phyloP scores from a whole-genome alignment of 208 protist species.

The Tritrichomonas foetus region DNA sequence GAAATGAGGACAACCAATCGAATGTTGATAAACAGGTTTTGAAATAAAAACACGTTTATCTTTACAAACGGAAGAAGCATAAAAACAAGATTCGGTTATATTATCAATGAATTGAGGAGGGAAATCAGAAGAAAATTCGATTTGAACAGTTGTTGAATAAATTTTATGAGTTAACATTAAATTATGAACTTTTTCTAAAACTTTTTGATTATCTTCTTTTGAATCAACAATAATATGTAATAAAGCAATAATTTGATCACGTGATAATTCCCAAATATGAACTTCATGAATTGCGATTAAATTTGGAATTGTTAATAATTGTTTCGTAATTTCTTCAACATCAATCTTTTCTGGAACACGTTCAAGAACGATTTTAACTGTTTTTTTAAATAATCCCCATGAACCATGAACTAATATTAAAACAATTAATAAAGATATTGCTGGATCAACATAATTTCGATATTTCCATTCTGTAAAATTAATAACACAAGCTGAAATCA shows the following conservation, averaged over 20 bases:
- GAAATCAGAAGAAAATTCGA: neutral
- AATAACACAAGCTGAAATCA: constrained; percentile 45
- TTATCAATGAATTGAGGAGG: neutral
- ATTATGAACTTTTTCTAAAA: neutral
- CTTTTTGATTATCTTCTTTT: neutral
- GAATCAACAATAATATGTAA: constrained; percentile 47
- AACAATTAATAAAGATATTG: constrained; percentile 47
- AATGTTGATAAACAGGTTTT: neutral
- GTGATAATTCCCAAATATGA: constrained; percentile 52
- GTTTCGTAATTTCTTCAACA: constrained; percentile 17
- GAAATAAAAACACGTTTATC: neutral
- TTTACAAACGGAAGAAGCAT: neutral
- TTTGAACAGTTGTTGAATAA: constrained; percentile 14
- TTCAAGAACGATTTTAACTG: constrained; percentile 44
- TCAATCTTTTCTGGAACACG: constrained; percentile 36
- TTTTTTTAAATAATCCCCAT: constrained; percentile 21
- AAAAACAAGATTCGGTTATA: neutral
- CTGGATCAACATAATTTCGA: constrained; percentile 46
- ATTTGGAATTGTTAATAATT: constrained; percentile 38
- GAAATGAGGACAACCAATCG: neutral
- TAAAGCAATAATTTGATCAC: constrained; percentile 40
- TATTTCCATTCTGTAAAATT: constrained; percentile 37
- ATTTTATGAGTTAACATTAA: neutral
- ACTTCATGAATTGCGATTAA: constrained; percentile 53
- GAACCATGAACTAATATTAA: constrained; percentile 41